phyloP scores from a whole-genome alignment of 2,329 filamentous ascomycete species.

The Ophiobolus disseminans region DNA sequence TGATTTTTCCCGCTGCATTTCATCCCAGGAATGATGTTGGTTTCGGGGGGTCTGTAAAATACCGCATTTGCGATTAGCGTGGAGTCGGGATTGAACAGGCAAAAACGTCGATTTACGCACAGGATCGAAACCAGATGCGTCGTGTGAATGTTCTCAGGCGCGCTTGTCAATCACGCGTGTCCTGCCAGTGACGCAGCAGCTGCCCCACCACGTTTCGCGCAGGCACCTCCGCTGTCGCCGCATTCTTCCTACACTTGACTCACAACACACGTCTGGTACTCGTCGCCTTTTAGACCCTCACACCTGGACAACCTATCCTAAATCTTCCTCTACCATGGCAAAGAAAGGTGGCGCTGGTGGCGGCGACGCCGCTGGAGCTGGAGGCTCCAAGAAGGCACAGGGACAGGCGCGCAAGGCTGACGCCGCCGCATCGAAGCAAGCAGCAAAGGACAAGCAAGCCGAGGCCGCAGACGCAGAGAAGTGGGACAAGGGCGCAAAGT shows the following conservation, averaged over 20 bases:
- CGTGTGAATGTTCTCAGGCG: too few species aligned
- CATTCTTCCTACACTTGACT: constrained; percentile 22
- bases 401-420: constrained; percentile 95
- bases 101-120: too few species aligned
- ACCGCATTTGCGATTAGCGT: neutral
- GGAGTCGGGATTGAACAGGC: neutral
- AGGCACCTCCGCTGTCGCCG: constrained; percentile 10
- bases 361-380: constrained; percentile 69
- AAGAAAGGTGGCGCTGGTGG: constrained; percentile 64
- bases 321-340: constrained; percentile 31
- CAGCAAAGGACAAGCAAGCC: constrained; percentile 70
- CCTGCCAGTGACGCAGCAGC: constrained; percentile 16
- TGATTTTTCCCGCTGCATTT: neutral
- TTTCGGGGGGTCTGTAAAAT: neutral
- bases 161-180: constrained; percentile 21
- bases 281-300: neutral
- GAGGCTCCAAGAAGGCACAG: constrained; percentile 80
- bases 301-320: neutral
- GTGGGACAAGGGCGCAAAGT: constrained; percentile 88
- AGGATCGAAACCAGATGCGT: too few species aligned
- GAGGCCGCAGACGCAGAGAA: constrained; percentile 73
- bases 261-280: constrained; percentile 4
- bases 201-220: constrained; percentile 13
- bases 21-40: neutral
- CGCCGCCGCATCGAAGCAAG: constrained; percentile 79